A percentile compares a stretch with the other conserved stretches of the same genome.
phyloP scores from a whole-genome alignment of 768 basidiomycete genomes.

The Termitomyces sp. region DNA sequence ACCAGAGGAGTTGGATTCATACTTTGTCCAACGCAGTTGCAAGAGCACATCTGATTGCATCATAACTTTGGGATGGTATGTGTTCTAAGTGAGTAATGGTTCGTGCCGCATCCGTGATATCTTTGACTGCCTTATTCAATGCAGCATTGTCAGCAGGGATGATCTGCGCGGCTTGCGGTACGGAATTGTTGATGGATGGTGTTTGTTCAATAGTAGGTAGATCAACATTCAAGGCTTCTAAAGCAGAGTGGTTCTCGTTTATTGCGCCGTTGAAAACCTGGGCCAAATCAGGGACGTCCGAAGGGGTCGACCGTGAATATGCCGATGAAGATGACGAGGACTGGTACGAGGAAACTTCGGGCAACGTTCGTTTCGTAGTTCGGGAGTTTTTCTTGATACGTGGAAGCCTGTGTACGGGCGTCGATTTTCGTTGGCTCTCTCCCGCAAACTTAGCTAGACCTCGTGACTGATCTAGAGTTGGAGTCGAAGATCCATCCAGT shows the following conservation, averaged over 20 bases:
- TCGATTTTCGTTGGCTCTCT: neutral
- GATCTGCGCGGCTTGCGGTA: neutral
- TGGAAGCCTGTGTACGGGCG: neutral
- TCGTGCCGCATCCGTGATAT: neutral
- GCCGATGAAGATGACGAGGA: neutral
- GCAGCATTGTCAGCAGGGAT: neutral
- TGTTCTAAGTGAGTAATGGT: neutral
- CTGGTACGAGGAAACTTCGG: neutral
- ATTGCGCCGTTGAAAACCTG: neutral
- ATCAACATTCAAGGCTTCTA: neutral
- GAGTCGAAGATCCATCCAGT: neutral
- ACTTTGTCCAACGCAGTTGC: neutral
- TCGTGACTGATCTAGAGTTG: neutral
- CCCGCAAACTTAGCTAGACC: neutral
- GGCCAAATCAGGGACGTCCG: neutral
- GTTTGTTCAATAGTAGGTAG: neutral
- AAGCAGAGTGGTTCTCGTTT: neutral
- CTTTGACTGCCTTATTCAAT: neutral
- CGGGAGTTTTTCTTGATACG: neutral
- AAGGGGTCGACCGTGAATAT: neutral
- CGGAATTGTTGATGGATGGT: neutral
- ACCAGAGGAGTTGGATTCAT: neutral
- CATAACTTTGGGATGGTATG: neutral
- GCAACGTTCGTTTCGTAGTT: neutral
- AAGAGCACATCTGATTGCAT: neutral